Conservation (phyloP, 345 rosid species). For the Draba incana region DNA sequence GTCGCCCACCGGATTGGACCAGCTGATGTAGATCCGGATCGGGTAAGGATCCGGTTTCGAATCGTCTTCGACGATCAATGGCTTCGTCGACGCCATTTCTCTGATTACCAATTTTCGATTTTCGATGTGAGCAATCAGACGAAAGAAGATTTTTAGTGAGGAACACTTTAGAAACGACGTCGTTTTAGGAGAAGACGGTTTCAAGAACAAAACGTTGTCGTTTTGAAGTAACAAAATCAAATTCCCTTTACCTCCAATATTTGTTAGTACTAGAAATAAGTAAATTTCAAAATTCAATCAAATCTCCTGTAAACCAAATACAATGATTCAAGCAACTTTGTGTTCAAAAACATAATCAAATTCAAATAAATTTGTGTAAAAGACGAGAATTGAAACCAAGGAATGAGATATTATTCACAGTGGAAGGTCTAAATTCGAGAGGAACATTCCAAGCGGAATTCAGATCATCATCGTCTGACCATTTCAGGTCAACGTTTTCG, state of each 20-base stretch:
- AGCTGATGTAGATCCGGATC: slow-evolving; percentile 53
- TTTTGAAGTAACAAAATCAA: background rate
- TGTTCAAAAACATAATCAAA: slow-evolving; percentile 15
- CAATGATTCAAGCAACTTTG: slow-evolving; percentile 5
- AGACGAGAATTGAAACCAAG: slow-evolving; percentile 66
- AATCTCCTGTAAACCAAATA: background rate
- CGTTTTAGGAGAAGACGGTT: background rate
- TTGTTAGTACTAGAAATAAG: no score
- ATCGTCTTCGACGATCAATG: slow-evolving; percentile 45
- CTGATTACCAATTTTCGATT: slow-evolving; percentile 17
- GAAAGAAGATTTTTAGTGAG: background rate
- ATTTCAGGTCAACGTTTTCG: slow-evolving; percentile 73
- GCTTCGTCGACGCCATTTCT: slow-evolving; percentile 40
- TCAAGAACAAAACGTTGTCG: background rate
- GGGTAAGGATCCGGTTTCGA: slow-evolving; percentile 61
- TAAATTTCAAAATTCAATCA: slow-evolving; percentile 7
- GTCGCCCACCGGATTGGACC: slow-evolving; percentile 78
- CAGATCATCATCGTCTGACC: slow-evolving; percentile 52
- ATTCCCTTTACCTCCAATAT: no score
- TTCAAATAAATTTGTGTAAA: slow-evolving; percentile 36
- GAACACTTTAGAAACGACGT: background rate
- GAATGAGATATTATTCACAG: slow-evolving; percentile 70
- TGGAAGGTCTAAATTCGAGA: slow-evolving; percentile 77
- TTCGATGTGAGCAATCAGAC: slow-evolving; percentile 9
- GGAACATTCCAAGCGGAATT: slow-evolving; percentile 67